A percentile compares a stretch with the other conserved stretches of the same genome.
These are phyloP conservation scores for Teunomyces gatunensis DNA, from an alignment of 805 yeast species.

Conservation along the genomic window DNA sequence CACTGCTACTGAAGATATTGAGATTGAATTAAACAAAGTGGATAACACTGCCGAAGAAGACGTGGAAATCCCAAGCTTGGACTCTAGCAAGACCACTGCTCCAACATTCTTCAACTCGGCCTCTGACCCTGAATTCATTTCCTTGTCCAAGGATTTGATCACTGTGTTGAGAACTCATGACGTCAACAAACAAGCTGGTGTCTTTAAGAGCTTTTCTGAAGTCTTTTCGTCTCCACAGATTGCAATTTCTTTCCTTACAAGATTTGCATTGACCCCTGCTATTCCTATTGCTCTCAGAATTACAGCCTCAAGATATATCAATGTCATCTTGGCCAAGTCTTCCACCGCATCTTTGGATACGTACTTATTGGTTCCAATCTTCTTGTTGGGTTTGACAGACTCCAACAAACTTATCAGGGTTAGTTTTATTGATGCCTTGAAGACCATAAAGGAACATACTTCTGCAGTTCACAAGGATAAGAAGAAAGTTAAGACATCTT, in stretches of 20 bases:
- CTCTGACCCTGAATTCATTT: constrained; percentile 39
- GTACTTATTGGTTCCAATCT: constrained; percentile 57
- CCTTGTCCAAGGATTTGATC: constrained; percentile 42
- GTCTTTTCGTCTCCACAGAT: constrained; percentile 40
- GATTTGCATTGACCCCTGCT: constrained; percentile 55
- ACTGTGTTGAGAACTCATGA: background rate
- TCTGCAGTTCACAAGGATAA: constrained; percentile 30
- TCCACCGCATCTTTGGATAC: constrained; percentile 30
- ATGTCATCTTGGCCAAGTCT: constrained; percentile 30
- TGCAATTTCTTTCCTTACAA: constrained; percentile 54
- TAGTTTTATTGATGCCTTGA: constrained; percentile 19
- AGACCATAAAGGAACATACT: constrained; percentile 28
- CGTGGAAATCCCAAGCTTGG: constrained; percentile 17
- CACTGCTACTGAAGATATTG: constrained; percentile 27
- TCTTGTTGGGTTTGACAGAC: constrained; percentile 55
- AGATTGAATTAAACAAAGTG: constrained; percentile 22
- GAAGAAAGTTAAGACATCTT: constrained; percentile 28
- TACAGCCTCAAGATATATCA: constrained; percentile 44
- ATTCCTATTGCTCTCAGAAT: constrained; percentile 59
- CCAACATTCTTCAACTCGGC: constrained; percentile 35
- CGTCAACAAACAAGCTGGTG: constrained; percentile 11
- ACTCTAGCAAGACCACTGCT: constrained; percentile 12
- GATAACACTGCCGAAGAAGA: constrained; percentile 15
- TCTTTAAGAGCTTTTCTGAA: constrained; percentile 13
- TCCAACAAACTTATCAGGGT: constrained; percentile 49